A percentile compares a stretch with the other conserved stretches of the same genome.
Conservation (phyloP, 768 basidiomycete species). For the Gyrodon lividus region DNA sequence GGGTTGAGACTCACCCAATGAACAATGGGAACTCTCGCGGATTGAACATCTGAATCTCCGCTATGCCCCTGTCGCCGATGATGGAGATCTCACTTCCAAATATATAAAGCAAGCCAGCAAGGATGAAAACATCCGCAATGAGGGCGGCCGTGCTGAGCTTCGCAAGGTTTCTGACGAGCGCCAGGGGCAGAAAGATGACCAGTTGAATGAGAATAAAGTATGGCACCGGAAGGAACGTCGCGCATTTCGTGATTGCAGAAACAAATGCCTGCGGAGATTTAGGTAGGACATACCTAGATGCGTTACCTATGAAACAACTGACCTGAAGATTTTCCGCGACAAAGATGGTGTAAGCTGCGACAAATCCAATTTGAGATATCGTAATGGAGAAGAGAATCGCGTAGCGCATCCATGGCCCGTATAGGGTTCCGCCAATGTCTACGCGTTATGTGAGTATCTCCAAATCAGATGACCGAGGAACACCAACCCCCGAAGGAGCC, state of each 20-base stretch:
- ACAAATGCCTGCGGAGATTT: constrained; percentile 67
- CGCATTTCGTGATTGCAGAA: constrained; percentile 75
- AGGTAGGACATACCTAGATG: background rate
- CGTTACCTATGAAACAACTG: background rate
- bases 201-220: constrained; percentile 85
- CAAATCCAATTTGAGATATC: constrained; percentile 88
- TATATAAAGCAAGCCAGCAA: constrained; percentile 83
- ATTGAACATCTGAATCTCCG: constrained; percentile 86
- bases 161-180: constrained; percentile 89
- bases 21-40: constrained; percentile 85
- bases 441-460: background rate
- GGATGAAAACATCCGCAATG: constrained; percentile 92
- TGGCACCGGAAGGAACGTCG: constrained; percentile 60
- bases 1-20: constrained; percentile 64
- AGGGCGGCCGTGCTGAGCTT: constrained; percentile 92
- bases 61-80: constrained; percentile 66
- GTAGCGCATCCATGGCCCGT: constrained; percentile 92
- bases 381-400: constrained; percentile 85
- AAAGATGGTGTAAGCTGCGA: constrained; percentile 91
- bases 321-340: constrained; percentile 85
- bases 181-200: constrained; percentile 85
- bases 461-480: background rate
- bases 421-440: constrained; percentile 93
- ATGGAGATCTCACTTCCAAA: constrained; percentile 80
- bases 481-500: constrained; percentile 88